Evolutionary conservation across 2,329 filamentous ascomycete genomes (phyloP), one percentile per base, ranked within the genome.

Genomic region (Tolypocladium pustulatum): DNA sequence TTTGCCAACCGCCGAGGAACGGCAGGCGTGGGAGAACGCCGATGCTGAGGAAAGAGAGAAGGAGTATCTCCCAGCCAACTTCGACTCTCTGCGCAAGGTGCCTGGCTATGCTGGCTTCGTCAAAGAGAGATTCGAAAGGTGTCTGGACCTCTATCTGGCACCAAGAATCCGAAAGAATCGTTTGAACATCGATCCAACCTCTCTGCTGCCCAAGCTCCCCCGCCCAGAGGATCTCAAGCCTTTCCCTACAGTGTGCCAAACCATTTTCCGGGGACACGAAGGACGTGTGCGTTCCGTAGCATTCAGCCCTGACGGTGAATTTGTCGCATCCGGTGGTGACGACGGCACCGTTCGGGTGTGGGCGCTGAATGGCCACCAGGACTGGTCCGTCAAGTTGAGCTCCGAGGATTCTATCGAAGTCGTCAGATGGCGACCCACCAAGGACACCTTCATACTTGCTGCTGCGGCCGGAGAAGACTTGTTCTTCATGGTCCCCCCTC

Each of bases 41-140:
- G 93, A 97, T 63, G 89, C 90, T 2, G 94, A 97, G 71, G 94
- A 99, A 63, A 82, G 92, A 58, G 90, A 96, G 66, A 91, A 87
- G 69, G 89, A 96, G 55, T 99, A 91, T 67, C 75, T 99, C 38
- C 90, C 95, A 2, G 85, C 85, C 60, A 86, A 91, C 69, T 90
- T 91, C 71, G 86, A 89, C 65, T 87, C 94, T 2, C 78, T 99
- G 58, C 88, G 94, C 62, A 91, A 91, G 70, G 94, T 97, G 8
- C 94, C 95, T 56, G 95, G 89, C 20, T 99, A 96, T 70, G 89
- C 88, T 56, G 83, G 81, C 58, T 91, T 97, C 65, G 86, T 99
- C 71, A 96, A 97, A 73, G 94, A 99, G 74, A 88, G 92, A 65
- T 99, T 99, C 67, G 92, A 99, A 73, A 83, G 95, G 64, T 97